These are phyloP conservation scores for Carpinus fangiana DNA, from an alignment of 306 rosid genomes.

Conservation along the genomic window DNA sequence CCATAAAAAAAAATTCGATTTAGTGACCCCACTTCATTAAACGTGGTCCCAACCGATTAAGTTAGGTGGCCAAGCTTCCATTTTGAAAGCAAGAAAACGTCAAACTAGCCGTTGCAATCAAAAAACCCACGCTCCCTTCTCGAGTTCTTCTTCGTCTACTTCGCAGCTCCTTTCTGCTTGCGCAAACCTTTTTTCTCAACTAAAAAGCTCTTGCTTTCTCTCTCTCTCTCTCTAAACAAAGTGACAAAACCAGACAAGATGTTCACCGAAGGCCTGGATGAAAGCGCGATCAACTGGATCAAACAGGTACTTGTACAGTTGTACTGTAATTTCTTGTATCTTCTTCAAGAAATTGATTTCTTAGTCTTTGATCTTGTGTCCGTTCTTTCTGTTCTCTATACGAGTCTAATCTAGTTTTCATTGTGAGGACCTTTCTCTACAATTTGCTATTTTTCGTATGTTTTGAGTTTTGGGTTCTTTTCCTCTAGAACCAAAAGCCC, in stretches of 20 bases:
- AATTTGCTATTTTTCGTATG: not conserved
- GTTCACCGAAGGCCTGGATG: conserved; percentile 96
- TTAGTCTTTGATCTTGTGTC: not conserved
- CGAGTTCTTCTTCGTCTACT: conserved; percentile 3
- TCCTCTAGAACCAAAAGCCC: not conserved
- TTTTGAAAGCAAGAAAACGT: conserved; percentile 2
- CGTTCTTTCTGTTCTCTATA: not conserved
- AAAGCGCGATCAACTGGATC: conserved; percentile 85
- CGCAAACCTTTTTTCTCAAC: not conserved
- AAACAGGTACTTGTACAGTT: conserved; percentile 52
- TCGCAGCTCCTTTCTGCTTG: conserved; percentile 9
- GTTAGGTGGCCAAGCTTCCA: too few species aligned
- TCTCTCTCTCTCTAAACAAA: conserved; percentile 14
- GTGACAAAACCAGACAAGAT: conserved; percentile 20
- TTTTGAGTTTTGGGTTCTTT: conserved; percentile 1
- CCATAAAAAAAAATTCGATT: too few species aligned
- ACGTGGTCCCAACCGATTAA: too few species aligned
- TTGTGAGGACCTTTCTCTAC: not conserved
- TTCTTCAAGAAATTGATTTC: not conserved
- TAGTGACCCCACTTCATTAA: too few species aligned
- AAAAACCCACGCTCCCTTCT: conserved; percentile 40
- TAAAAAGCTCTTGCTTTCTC: conserved; percentile 16
- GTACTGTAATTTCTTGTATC: not conserved
- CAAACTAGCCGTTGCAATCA: conserved; percentile 69
- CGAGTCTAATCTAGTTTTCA: not conserved